A percentile compares a stretch with the other conserved stretches of the same genome.
These are phyloP conservation scores for Pinguiococcus pyrenoidosus DNA, from an alignment of 108 stramenopile genomes.

Conservation along the genomic window DNA sequence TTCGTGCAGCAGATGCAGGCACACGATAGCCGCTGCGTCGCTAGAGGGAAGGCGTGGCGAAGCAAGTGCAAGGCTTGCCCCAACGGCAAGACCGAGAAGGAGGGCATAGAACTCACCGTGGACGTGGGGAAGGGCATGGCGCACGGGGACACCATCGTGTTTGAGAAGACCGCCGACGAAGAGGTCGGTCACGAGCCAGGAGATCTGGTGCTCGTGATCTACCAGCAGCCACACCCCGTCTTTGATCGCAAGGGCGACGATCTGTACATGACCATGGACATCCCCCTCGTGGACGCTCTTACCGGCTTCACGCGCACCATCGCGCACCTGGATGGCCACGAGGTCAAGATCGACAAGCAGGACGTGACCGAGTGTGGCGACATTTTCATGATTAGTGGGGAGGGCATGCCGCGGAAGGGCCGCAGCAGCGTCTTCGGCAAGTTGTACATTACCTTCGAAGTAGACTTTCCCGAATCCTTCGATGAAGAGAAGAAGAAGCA, in stretches of 20 bases:
- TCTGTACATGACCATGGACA: constrained; percentile 32
- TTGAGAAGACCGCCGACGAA: constrained; percentile 35
- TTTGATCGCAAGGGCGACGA: constrained; percentile 38
- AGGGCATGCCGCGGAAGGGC: constrained; percentile 45
- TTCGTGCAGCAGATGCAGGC: constrained; percentile 39
- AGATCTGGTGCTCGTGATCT: constrained; percentile 34
- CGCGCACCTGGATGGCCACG: constrained; percentile 41
- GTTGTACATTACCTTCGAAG: constrained; percentile 17
- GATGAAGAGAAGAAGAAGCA: constrained; percentile 4
- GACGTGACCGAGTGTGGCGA: constrained; percentile 33
- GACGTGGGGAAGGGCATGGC: constrained; percentile 67
- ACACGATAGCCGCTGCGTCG: constrained; percentile 75
- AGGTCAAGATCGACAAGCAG: constrained; percentile 16
- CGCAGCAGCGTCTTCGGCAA: constrained; percentile 12
- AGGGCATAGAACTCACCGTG: constrained; percentile 79
- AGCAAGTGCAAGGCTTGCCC: constrained; percentile 68
- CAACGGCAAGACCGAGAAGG: constrained; percentile 69
- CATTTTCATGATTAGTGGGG: constrained; percentile 16
- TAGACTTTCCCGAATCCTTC: constrained; percentile 20
- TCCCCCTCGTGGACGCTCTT: constrained; percentile 42
- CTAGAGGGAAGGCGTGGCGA: constrained; percentile 82
- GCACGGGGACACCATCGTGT: constrained; percentile 46
- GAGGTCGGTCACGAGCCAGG: constrained; percentile 33
- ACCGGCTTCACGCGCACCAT: constrained; percentile 32
- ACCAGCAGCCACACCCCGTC: constrained; percentile 28